These are phyloP conservation scores for Planoprotostelium fungivorum DNA, from an alignment of 78 protist species.

Conservation along the genomic window DNA sequence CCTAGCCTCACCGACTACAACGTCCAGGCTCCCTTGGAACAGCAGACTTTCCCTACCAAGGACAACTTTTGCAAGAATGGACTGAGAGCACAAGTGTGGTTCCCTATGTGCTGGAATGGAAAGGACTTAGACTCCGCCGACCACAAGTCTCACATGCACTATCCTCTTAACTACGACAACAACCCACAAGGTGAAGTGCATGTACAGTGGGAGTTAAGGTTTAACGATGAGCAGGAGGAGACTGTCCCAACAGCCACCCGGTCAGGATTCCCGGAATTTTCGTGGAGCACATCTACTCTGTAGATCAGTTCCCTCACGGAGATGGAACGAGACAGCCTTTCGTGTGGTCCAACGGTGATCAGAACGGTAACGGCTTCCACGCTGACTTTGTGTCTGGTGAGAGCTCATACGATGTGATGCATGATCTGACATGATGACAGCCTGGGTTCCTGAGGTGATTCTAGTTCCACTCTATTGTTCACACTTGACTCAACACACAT, in stretches of 20 bases:
- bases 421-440: no score
- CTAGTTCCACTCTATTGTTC: no score
- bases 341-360: background rate
- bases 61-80: background rate
- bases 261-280: background rate
- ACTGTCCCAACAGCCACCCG: background rate
- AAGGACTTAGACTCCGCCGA: background rate
- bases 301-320: background rate
- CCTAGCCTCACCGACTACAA: background rate
- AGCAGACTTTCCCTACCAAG: background rate
- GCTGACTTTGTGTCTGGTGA: background rate
- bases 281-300: background rate
- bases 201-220: no score
- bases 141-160: background rate
- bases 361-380: background rate
- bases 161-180: no score
- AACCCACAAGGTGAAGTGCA: no score
- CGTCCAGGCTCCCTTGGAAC: background rate
- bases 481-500: no score
- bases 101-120: background rate
- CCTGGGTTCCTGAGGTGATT: no score
- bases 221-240: background rate
- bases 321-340: background rate
- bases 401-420: background rate
- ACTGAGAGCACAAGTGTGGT: background rate